Percentiles rank a stretch among this genome's conserved stretches.
Conservation (phyloP, 169 alveolate species). For the Plasmodium coatneyi region DNA sequence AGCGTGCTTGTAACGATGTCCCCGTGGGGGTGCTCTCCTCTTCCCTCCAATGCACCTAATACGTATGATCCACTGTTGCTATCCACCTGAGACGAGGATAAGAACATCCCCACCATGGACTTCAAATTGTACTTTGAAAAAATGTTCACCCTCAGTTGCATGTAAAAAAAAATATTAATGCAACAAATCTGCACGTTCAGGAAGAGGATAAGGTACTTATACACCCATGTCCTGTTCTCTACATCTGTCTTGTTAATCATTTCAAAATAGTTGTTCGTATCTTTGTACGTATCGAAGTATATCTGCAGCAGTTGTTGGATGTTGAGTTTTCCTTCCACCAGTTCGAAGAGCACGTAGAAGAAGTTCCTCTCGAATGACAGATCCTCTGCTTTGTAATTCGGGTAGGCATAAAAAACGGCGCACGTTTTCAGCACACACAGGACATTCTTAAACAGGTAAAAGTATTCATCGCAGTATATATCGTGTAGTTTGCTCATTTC, state of each 20-base stretch:
- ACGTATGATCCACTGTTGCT: neutral
- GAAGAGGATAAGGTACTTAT: conserved; percentile 43
- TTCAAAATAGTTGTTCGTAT: conserved; percentile 49
- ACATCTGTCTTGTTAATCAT: neutral
- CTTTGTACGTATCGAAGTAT: conserved; percentile 57
- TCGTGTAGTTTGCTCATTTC: conserved; percentile 38
- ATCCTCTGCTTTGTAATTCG: conserved; percentile 49
- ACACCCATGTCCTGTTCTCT: conserved; percentile 39
- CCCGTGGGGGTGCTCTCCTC: neutral
- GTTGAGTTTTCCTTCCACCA: conserved; percentile 31
- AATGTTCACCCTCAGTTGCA: conserved; percentile 38
- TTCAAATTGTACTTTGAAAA: conserved; percentile 16
- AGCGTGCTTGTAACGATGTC: conserved; percentile 41
- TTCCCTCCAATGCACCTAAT: neutral
- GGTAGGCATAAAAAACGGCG: conserved; percentile 23
- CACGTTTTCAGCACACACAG: conserved; percentile 27
- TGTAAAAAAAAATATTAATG: conserved; percentile 49
- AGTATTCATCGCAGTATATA: conserved; percentile 49
- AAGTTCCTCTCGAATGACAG: conserved; percentile 49
- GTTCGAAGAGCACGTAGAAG: neutral
- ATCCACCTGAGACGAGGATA: neutral
- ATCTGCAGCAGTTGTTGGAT: conserved; percentile 28
- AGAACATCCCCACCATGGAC: conserved; percentile 7
- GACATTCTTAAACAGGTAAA: conserved; percentile 47
- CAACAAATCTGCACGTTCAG: conserved; percentile 56